Evolutionary conservation across 2,329 filamentous ascomycete genomes (phyloP).

Genomic region (Exophiala aquamarina): DNA sequence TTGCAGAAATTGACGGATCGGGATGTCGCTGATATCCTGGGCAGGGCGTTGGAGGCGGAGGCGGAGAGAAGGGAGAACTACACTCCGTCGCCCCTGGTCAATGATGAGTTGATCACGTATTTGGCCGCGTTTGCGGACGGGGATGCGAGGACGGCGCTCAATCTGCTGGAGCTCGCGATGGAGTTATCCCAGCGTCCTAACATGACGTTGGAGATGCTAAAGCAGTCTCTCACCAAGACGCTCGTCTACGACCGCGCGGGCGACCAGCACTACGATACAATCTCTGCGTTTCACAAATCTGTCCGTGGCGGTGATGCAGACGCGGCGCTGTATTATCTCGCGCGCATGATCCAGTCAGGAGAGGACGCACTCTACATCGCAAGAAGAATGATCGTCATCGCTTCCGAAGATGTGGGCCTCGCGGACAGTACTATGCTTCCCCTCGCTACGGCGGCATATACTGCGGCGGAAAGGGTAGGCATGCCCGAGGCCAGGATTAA

Average conservation of each 20-base stretch:
- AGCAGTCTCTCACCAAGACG: constrained; percentile 81
- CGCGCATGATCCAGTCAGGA: constrained; percentile 91
- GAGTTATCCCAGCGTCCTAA: constrained; percentile 61
- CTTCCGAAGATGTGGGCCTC: constrained; percentile 88
- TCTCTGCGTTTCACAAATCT: constrained; percentile 95
- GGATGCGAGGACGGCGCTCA: constrained; percentile 88
- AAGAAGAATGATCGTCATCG: constrained; percentile 88
- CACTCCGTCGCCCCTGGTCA: constrained; percentile 58
- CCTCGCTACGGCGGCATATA: constrained; percentile 82
- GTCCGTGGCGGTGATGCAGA: constrained; percentile 84
- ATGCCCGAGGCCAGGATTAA: constrained; percentile 94
- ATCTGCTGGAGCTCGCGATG: constrained; percentile 85
- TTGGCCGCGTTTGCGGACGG: constrained; percentile 86
- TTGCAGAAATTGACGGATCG: constrained; percentile 71
- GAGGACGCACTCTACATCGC: constrained; percentile 93
- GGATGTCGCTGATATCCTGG: constrained; percentile 71
- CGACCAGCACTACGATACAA: constrained; percentile 96
- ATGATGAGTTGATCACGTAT: constrained; percentile 75
- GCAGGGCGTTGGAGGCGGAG: constrained; percentile 70
- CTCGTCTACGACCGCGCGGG: constrained; percentile 92
- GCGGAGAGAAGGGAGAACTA: constrained; percentile 42
- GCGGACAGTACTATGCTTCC: constrained; percentile 82
- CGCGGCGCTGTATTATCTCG: constrained; percentile 89
- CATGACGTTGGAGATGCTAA: constrained; percentile 74
- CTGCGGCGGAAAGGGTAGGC: constrained; percentile 87